Percentiles rank a stretch among this genome's conserved stretches.
Conservation (phyloP, 2,329 filamentous ascomycete genomes). For the Aspergillus ibericus region DNA sequence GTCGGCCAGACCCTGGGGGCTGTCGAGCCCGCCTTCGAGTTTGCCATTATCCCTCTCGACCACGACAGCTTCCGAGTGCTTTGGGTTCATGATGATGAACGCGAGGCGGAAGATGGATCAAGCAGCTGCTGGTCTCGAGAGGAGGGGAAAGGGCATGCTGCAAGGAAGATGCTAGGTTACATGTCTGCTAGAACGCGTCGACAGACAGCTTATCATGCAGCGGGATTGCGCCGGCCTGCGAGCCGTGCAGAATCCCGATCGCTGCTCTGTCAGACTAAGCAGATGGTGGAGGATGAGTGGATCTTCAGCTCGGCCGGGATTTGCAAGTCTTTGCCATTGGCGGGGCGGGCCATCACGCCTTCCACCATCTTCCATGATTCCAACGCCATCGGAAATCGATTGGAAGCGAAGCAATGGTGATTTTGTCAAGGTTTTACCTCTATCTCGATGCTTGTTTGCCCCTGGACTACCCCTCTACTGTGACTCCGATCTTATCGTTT, state of each 20-base stretch:
- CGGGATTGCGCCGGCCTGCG: neutral
- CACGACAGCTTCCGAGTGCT: neutral
- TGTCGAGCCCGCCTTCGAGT: neutral
- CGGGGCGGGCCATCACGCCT: no score
- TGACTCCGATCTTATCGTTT: no score
- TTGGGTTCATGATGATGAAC: neutral
- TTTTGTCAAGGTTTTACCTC: no score
- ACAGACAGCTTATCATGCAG: neutral
- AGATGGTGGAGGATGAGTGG: no score
- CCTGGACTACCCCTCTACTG: no score
- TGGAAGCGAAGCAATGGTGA: no score
- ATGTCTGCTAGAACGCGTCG: neutral
- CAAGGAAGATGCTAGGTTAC: neutral
- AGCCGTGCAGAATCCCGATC: neutral
- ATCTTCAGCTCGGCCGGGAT: no score
- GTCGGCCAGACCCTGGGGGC: neutral
- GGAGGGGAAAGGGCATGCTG: neutral
- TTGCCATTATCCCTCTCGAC: neutral
- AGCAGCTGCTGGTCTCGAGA: neutral
- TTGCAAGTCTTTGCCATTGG: no score
- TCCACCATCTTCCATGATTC: no score
- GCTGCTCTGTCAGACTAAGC: no score
- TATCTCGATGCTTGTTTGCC: no score
- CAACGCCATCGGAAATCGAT: no score
- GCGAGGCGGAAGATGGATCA: neutral